Conservation (phyloP, 2,329 filamentous ascomycete genomes). For the Setomelanomma holmii region DNA sequence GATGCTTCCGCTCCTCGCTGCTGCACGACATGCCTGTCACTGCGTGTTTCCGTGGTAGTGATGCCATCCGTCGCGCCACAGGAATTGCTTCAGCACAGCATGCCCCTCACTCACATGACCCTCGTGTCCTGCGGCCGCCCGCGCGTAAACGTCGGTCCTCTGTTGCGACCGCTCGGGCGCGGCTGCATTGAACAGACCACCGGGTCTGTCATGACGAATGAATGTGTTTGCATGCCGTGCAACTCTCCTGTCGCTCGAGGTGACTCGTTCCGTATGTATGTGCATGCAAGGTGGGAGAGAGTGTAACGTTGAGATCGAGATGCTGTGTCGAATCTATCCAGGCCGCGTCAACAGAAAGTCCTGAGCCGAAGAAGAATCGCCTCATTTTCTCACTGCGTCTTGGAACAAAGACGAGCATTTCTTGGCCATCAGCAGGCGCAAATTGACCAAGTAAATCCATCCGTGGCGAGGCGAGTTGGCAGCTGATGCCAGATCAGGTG, state of each 20-base stretch:
- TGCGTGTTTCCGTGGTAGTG: too few relatives aligned
- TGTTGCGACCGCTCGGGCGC: constrained; percentile 27
- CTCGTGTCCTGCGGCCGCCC: too few relatives aligned
- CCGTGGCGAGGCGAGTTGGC: constrained; percentile 26
- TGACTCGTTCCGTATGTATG: constrained; percentile 7
- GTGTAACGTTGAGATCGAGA: constrained; percentile 1
- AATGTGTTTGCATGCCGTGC: constrained; percentile 29
- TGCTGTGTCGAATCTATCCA: constrained; percentile 7
- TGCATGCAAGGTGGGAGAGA: not conserved
- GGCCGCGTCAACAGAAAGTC: constrained; percentile 6
- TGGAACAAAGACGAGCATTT: not conserved
- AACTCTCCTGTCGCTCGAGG: constrained; percentile 21
- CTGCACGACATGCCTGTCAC: too few relatives aligned
- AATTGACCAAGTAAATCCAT: constrained; percentile 10
- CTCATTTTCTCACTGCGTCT: not conserved
- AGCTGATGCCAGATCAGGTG: constrained; percentile 17
- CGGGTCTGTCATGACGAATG: constrained; percentile 17
- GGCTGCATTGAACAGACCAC: constrained; percentile 21
- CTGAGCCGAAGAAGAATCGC: not conserved
- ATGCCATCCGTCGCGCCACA: too few relatives aligned
- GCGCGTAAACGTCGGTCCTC: too few relatives aligned
- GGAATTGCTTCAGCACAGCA: too few relatives aligned
- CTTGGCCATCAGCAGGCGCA: not conserved
- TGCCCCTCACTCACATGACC: too few relatives aligned
- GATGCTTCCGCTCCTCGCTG: too few relatives aligned